Evolutionary conservation across 768 basidiomycete species (phyloP), one percentile per base, ranked within the genome.

Genomic region (Tubosaeta sp.): DNA sequence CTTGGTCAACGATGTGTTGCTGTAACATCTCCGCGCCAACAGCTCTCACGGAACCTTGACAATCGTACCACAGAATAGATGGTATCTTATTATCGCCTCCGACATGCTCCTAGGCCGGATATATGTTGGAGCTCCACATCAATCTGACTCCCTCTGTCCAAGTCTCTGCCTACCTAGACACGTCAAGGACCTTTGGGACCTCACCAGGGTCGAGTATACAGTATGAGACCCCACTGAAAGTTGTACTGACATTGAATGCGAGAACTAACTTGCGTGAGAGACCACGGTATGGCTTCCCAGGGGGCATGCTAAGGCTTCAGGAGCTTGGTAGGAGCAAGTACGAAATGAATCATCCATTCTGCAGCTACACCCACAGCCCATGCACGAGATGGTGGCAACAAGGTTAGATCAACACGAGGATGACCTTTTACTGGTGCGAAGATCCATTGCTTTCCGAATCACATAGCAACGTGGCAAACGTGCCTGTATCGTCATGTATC

Each of bases 31-130:
- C 77, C 1, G 76, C 76, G 1, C 79, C 79, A 6, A 72, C 63
- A 0, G 78, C 79, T 35, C 60, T 68, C 6, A 74, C 64, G 0
- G 41, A 38, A 2, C 76, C 78, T 22, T 65, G 53, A 7, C 56
- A 48, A 50, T 78, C 77, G 53, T 80, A 80, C 52, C 74, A 76
- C 14, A 80, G 26, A 33, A 33, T 33, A 11, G 32, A 33, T 33
- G 32, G 32, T 9, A 33, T 33, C 32, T 33, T 33, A 11, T 70
- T 73, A 48, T 77, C 73, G 5, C 75, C 72, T 6, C 73, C 73
- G 16, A 72, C 65, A 6, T 71, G 65, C 17, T 76, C 73, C 52
- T 76, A 76, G 2, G 71, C 73, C 8, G 76, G 79, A 52, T 72
- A 79, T 51, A 78, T 79, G 38, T 14, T 43, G 19, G 32, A 41